These are phyloP conservation scores for Primulina tabacum DNA, from an alignment of 257 asterid species.

Conservation along the genomic window DNA sequence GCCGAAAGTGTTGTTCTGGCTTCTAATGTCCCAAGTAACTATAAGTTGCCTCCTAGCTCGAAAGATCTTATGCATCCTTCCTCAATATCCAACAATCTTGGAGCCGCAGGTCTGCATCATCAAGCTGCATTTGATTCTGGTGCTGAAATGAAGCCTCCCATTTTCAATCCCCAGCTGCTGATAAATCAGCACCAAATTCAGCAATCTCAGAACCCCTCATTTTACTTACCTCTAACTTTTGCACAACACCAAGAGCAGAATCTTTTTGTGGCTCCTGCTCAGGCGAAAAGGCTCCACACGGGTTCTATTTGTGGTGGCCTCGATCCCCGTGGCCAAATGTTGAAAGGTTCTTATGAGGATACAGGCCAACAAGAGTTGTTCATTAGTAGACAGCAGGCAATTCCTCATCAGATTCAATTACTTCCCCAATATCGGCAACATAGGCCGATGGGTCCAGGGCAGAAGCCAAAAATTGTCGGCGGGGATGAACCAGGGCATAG, in stretches of 20 bases:
- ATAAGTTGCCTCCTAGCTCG: conserved; percentile 31
- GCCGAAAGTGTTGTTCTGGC: conserved; percentile 40
- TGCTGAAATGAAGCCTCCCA: conserved; percentile 52
- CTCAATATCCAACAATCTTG: conserved; percentile 37
- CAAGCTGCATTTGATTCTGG: conserved; percentile 45
- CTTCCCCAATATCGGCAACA: conserved; percentile 56
- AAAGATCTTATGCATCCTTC: conserved; percentile 34
- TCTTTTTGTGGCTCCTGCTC: conserved; percentile 58
- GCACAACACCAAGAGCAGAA: conserved; percentile 60
- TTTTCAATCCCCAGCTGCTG: conserved; percentile 54
- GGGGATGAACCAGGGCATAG: conserved; percentile 53
- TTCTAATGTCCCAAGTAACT: conserved; percentile 27
- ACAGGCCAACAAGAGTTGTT: conserved; percentile 50
- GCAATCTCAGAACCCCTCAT: conserved; percentile 52
- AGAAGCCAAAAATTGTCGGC: conserved; percentile 42
- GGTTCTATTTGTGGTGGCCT: conserved; percentile 31
- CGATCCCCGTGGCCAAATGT: conserved; percentile 45
- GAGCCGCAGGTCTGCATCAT: conserved; percentile 32
- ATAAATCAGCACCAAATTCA: conserved; percentile 67
- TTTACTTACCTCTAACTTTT: conserved; percentile 52
- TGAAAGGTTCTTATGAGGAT: conserved; percentile 42
- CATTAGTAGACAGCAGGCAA: conserved; percentile 36
- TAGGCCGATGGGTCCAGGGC: conserved; percentile 41
- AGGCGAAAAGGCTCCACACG: conserved; percentile 59
- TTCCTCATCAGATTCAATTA: conserved; percentile 55